Percentiles rank a stretch among this genome's conserved stretches.
Conservation (phyloP, 176 grass and related monocot genomes). For the Aegilops tauschii region DNA sequence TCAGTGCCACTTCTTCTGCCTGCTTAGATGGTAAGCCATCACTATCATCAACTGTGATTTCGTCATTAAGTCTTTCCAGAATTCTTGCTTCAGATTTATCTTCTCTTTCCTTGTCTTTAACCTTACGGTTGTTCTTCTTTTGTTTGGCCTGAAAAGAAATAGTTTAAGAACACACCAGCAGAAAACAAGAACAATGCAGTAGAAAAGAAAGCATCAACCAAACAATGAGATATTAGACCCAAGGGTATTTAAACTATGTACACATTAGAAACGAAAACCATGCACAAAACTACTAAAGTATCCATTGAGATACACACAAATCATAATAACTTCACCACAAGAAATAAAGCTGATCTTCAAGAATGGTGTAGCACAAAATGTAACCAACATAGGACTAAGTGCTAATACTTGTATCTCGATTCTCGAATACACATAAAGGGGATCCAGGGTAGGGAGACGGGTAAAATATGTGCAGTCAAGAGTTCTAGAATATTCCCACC, state of each 20-base stretch:
- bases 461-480: background rate
- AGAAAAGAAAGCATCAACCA: background rate
- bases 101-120: conserved; percentile 67
- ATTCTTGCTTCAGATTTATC: conserved; percentile 53
- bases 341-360: background rate
- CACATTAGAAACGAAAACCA: conserved; percentile 1
- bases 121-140: conserved; percentile 81
- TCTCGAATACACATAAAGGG: background rate
- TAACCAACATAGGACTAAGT: too few relatives aligned
- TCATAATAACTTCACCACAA: background rate
- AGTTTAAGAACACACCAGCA: background rate
- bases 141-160: conserved; percentile 59
- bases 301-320: background rate
- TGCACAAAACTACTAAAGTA: background rate
- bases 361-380: background rate
- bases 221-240: conserved; percentile 10
- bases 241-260: background rate
- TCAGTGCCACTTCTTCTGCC: conserved; percentile 45
- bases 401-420: background rate
- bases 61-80: conserved; percentile 65
- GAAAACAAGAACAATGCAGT: conserved; percentile 5
- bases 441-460: background rate
- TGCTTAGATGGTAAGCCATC: conserved; percentile 37
- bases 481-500: background rate
- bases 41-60: conserved; percentile 49